Evolutionary conservation across 1,284 basidiomycete species (phyloP).

Genomic region (Pseudozyma pruni): DNA sequence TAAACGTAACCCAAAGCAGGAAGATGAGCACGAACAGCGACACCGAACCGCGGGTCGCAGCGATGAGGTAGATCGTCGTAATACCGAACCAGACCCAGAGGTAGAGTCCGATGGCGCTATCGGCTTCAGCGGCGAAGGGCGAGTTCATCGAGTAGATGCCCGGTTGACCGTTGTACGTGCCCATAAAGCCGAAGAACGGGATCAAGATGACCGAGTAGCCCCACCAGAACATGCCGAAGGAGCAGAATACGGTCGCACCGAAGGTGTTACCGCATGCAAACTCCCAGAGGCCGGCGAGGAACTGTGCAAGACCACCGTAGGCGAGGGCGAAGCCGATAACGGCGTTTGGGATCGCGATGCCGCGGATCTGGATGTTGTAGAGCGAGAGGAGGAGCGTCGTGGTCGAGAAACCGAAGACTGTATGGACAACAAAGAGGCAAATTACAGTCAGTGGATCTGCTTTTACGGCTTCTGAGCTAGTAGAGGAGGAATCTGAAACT

Average conservation of each 20-base stretch:
- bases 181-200: conserved; percentile 53
- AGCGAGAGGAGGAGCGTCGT: conserved; percentile 51
- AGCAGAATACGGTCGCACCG: conserved; percentile 51
- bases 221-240: conserved; percentile 58
- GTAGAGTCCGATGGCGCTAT: conserved; percentile 41
- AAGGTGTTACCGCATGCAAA: conserved; percentile 58
- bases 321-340: conserved; percentile 34
- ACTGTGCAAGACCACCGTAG: conserved; percentile 51
- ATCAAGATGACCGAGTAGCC: conserved; percentile 52
- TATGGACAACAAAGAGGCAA: background rate
- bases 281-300: conserved; percentile 58
- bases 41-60: conserved; percentile 29
- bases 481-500: conserved; percentile 3
- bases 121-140: conserved; percentile 32
- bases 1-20: conserved; percentile 46
- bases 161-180: conserved; percentile 43
- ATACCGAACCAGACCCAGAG: conserved; percentile 58
- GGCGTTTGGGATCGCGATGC: conserved; percentile 46
- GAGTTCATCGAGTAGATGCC: conserved; percentile 37
- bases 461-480: too few species aligned
- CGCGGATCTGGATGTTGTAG: conserved; percentile 42
- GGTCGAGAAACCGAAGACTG: conserved; percentile 45
- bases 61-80: conserved; percentile 52
- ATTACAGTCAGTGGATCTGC: too few species aligned
- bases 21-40: conserved; percentile 45